Evolutionary conservation across 2,329 filamentous ascomycete genomes (phyloP), one percentile per base, ranked within the genome.

Genomic region (Beauveria bassiana): DNA sequence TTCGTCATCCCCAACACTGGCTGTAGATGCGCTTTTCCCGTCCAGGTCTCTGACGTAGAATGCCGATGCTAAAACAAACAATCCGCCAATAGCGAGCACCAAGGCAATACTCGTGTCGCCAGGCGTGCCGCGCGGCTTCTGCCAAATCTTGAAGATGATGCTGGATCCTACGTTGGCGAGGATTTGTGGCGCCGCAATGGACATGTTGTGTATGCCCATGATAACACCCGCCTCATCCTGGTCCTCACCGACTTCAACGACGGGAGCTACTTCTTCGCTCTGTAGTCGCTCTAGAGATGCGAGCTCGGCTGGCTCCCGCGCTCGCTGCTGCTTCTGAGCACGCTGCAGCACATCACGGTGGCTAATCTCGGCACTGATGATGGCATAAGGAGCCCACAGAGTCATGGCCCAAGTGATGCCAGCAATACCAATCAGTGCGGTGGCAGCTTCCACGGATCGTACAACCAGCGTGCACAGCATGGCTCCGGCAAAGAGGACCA

Each of bases 181-280:
- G 64, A 97, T 93, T 72, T 98, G 93, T 1, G 93, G 93, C 5
- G 91, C 87, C 1, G 93, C 91, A 67, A 98, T 90, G 18, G 93
- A 88, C 76, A 98, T 93, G 73, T 98, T 98, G 78, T 98, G 93
- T 60, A 98, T 92, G 9, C 93, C 93, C 2, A 98, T 82, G 50
- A 98, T 91, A 46, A 97, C 89, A 47, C 93, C 92, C 5, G 92
- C 91, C 71, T 95, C 89, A 68, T 93, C 89, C 2, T 84, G 79
- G 45, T 84, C 81, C 28, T 84, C 80, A 3, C 82, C 80, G n/a
- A 81, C 80, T 52, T 82, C 73, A 28, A 34, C 50, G 10, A 49
- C 49, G 16, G 49, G 12, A 3, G 34, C 28, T 24, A 51, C 22
- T 28, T 42, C 46, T 16, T 28, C 49, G 49, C 57, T 46, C 38